Conservation (phyloP, 805 yeast genomes). For the Saccharomycopsis schoenii region DNA sequence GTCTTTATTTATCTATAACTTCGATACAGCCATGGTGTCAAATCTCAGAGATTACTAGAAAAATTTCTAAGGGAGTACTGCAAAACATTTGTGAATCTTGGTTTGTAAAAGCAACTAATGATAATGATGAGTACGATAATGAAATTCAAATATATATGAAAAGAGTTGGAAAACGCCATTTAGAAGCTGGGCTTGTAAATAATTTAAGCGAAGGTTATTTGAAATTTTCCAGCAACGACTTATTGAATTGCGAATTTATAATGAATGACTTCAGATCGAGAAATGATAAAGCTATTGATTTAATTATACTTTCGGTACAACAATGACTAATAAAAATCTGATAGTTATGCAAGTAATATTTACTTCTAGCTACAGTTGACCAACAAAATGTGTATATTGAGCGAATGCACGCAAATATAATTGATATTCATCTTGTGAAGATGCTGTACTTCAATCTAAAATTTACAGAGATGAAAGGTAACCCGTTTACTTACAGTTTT, state of each 20-base stretch:
- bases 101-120: constrained; percentile 21
- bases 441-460: too few species aligned
- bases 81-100: neutral
- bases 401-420: too few species aligned
- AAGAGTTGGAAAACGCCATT: constrained; percentile 61
- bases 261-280: neutral
- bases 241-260: neutral
- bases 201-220: constrained; percentile 37
- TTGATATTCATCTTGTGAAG: too few species aligned
- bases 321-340: neutral
- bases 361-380: too few species aligned
- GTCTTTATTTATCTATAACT: constrained; percentile 54
- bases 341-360: too few species aligned
- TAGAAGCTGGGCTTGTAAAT: constrained; percentile 42
- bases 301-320: neutral
- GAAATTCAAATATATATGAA: constrained; percentile 36
- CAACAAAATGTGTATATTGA: neutral
- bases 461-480: too few species aligned
- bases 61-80: neutral
- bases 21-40: constrained; percentile 47
- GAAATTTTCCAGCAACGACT: neutral
- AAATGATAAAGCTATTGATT: neutral
- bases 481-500: too few species aligned
- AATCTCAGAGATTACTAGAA: constrained; percentile 24
- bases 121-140: constrained; percentile 44